These are phyloP conservation scores for Penicillium ucsense DNA, from an alignment of 495 filamentous ascomycete species.

Conservation along the genomic window DNA sequence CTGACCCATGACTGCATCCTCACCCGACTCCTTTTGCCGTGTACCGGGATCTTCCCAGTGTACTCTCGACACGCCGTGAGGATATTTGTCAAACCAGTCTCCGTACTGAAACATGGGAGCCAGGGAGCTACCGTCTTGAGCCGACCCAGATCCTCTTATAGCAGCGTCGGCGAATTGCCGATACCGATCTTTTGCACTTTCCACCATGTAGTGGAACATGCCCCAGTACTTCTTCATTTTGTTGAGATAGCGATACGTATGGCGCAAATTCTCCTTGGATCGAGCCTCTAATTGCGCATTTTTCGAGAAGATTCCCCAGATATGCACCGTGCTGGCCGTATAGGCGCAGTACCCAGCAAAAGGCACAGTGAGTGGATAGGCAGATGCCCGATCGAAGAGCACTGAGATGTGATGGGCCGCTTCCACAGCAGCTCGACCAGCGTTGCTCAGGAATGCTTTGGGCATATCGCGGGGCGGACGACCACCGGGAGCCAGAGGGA, in stretches of 20 bases:
- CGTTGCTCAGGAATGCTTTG: slow-evolving; percentile 66
- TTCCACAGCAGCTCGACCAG: slow-evolving; percentile 65
- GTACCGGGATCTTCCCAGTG: slow-evolving; percentile 74
- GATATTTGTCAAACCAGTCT: slow-evolving; percentile 96
- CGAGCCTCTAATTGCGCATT: slow-evolving; percentile 63
- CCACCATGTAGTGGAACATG: slow-evolving; percentile 92
- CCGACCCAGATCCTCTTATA: slow-evolving; percentile 34
- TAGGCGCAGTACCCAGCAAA: slow-evolving; percentile 95
- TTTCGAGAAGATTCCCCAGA: slow-evolving; percentile 82
- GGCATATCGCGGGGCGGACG: slow-evolving; percentile 66
- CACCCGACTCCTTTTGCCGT: slow-evolving; percentile 59
- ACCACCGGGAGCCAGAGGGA: slow-evolving; percentile 59
- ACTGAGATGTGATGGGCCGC: slow-evolving; percentile 86
- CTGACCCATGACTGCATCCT: slow-evolving; percentile 74
- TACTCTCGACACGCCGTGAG: slow-evolving; percentile 74
- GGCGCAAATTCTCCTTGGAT: slow-evolving; percentile 78
- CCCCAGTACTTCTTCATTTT: slow-evolving; percentile 98
- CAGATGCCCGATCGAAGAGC: slow-evolving; percentile 68
- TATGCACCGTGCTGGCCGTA: slow-evolving; percentile 81
- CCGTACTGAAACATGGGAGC: slow-evolving; percentile 84
- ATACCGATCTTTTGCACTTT: slow-evolving; percentile 87
- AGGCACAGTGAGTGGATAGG: slow-evolving; percentile 74
- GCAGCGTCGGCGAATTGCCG: slow-evolving; percentile 74
- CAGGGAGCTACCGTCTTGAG: slow-evolving; percentile 40
- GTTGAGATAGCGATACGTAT: slow-evolving; percentile 79